These are phyloP conservation scores for Triticum monococcum DNA, from an alignment of 176 grass and related monocot genomes.

Conservation along the genomic window DNA sequence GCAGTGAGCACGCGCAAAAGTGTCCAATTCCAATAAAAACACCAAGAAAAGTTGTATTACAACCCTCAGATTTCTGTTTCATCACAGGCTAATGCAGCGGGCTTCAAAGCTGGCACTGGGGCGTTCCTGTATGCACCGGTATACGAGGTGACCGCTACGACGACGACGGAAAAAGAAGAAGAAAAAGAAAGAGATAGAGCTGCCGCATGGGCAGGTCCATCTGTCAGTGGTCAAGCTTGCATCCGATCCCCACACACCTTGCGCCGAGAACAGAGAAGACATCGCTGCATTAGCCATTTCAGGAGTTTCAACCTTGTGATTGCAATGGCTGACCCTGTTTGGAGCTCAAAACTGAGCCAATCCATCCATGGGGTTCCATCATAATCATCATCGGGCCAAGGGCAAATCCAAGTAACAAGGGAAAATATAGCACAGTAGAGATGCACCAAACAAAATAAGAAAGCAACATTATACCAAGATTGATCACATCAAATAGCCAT, in stretches of 20 bases:
- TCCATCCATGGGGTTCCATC: too few relatives aligned
- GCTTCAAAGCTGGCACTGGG: slow-evolving; percentile 31
- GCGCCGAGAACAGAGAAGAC: neutral
- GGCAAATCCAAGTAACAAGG: too few relatives aligned
- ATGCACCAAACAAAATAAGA: too few relatives aligned
- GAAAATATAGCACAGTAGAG: too few relatives aligned
- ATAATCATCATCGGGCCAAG: too few relatives aligned
- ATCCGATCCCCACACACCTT: neutral
- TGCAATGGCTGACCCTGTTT: neutral
- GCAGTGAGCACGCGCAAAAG: neutral
- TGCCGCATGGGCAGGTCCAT: neutral
- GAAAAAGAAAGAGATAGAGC: neutral
- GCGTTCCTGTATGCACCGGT: neutral
- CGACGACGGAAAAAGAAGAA: neutral
- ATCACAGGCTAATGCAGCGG: slow-evolving; percentile 4
- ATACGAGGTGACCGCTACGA: neutral
- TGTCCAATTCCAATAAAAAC: neutral
- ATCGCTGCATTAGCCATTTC: neutral
- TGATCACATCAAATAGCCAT: too few relatives aligned
- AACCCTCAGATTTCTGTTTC: slow-evolving; percentile 3
- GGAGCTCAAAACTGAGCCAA: too few relatives aligned
- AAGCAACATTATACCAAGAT: too few relatives aligned
- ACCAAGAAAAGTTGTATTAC: neutral
- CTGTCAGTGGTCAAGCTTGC: neutral
- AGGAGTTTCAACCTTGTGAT: neutral